Base-by-base conservation (phyloP, 345 rosid species). In the Trapa bicornis region DNA sequence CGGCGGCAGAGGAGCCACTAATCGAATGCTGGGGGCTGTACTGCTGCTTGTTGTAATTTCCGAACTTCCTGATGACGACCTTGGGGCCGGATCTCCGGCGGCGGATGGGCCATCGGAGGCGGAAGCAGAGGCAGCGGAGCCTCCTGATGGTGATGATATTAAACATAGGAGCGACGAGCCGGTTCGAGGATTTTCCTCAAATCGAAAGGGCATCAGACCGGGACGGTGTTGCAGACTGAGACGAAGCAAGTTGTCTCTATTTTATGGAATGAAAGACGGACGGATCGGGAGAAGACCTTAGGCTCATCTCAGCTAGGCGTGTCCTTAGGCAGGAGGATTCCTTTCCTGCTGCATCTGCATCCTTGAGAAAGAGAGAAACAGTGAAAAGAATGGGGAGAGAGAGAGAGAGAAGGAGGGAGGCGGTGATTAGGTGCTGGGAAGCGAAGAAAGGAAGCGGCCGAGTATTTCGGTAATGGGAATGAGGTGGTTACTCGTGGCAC, bases 61-160 rank as follows among this genome's bases (percentile, higher is more conserved):
- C 80, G 7, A 82, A 67, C 38, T 47, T 81, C 62, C 72, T 82
- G 29, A 86, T 67, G 62, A 81, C 74, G 66, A 86, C 61, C 71
- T 76, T 80, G 66, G 86, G 65, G 66, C 77, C 74, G 71, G 81
- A 77, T 12, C 82, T 83, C 74, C 82, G 80, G 61, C 82, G 80
- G 61, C 82, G 86, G 67, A 80, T 73, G 47, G 86, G 89, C 84
- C 93, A 84, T 72, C 82, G 84, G 81, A 90, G 81, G 68, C 85
- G 86, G 73, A 77, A 60, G 69, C 78, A 83, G 71, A 89, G 82
- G 70, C 80, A 78, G 66, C 81, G 72, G 81, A 85, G 73, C 54
- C 77, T 74, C 60, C 77, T 73, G 68, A 64, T 73, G 79, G 73
- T 72, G 65, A 85, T 80, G 43, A 41, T 4, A 3, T 41, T 4